Base-by-base conservation (phyloP, 306 rosid species). In the Vigna trinervia region DNA sequence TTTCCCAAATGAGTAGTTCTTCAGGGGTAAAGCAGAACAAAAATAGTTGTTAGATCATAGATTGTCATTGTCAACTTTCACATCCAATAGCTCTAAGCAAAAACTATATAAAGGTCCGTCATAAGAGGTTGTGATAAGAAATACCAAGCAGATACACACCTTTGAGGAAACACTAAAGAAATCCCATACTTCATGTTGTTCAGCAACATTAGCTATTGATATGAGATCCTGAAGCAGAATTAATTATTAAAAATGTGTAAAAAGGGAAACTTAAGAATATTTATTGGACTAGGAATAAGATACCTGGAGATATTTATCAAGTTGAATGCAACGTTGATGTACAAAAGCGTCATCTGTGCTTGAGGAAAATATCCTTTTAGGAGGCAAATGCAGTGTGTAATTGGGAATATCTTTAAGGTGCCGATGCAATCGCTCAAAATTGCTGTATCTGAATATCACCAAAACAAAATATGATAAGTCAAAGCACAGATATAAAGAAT, bases 261-360 rank as follows among this genome's bases (percentile, higher is more conserved):
- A 60, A 59, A 48, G 73, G 47, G 52, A 58, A 71, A 58, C 62
- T 60, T 38, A 5, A 58, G 78, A 30, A 38, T 5, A 43, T 66
- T 45, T 73, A 64, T 77, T 72, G 19, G 58, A 63, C 15, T 73
- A 45, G 65, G 72, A 67, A 86, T 51, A 43, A 34, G 75, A 67
- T 74, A 96, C 99, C 87, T 85, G 97, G 82, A 96, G 95, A 91
- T 90, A 96, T 88, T 82, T 96, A 81, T 92, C 98, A 47, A 96
- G 97, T 79, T 88, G 99, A 81, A 92, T 85, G 89, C 99, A 93
- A n/a, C 98, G 93, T 84, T 88, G 93, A 85, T 91, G 98, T 81
- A 96, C 99, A 87, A 96, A 96, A 81, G 99, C 80, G 69, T 96
- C 99, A 86, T 96, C 99, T 38, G 99, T 96, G 88, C 87, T 96